Base-by-base conservation (phyloP, 2,329 filamentous ascomycete genomes). In the Xylaria sp. region DNA sequence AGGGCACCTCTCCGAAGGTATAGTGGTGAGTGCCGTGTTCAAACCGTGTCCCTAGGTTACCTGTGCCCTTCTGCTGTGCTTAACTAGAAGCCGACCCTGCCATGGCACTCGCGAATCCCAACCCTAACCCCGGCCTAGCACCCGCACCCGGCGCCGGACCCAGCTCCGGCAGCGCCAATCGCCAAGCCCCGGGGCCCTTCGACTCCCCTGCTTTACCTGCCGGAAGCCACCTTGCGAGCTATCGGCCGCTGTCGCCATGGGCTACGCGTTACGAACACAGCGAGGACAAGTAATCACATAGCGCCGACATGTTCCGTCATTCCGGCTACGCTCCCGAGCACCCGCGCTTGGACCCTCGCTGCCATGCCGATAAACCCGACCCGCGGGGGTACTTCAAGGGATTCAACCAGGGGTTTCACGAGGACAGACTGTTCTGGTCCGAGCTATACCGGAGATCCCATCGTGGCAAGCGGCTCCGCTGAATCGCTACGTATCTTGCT, bases 321-420 rank as follows among this genome's bases (percentile, higher is more conserved):
- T 52, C 41, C n/a, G 54, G n/a, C 29, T 13, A 23, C 8, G 54
- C 54, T 1, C 43, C 54, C 25, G 54, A 57, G 23, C 43, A 49
- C 17, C 54, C 44, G 25, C 43, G 54, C 15, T 13, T 57, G 2
- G 23, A 57, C 15, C 23, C 54, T 17, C 46, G 21, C 19, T 41
- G 49, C 35, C 35, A 40, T 13, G 54, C n/a, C 35, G 44, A 55
- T 23, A 19, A 47, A 9, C 44, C 54, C n/a, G 8, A n/a, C 35
- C 25, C 1, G 4, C 3, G 3, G 2, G 3, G 29, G 21, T 10
- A 2, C 10, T 55, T 55, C 17, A 21, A 15, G 10, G 53, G 53
- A 15, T 55, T 55, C 21, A 11, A 4, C 10, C 31, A 31, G 8
- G 41, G 53, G 3, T 3, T 35, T n/a, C 19, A 55, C 9, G 41